Evolutionary conservation across 306 rosid genomes (phyloP), one percentile per base, ranked within the genome.

Genomic region (Lathyrus sativus): DNA sequence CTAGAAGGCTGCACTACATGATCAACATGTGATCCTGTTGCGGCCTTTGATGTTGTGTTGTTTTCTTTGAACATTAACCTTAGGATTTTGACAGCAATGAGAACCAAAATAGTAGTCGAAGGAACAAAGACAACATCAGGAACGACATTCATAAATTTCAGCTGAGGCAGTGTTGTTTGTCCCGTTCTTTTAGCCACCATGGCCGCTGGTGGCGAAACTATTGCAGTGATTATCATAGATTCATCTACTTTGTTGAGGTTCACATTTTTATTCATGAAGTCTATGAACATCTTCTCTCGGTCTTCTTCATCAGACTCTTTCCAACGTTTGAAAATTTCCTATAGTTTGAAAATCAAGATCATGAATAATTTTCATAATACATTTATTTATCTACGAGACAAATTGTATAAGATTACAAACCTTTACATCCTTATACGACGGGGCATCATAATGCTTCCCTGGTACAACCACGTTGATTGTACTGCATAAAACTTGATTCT

Each of bases 61-160:
- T 44, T 65, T 31, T 14, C 61, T 64, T 24, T 51, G 70, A 85
- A 62, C 64, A 74, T 13, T 62, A 77, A 74, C 50, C 66, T 74
- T 53, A 80, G 43, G 61, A 85, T 18, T 85, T 75, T 86, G 31
- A 78, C 81, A 31, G 78, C 74, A n/a, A 75, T 9, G 26, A 91
- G 82, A 43, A 86, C 80, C 71, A 85, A 13, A 50, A 86, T 65
- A 0, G 97, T 91, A 5, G 74, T 83, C 0, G 86, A 62, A 5
- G 96, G 92, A 26, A 88, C 91, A 61, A 91, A 88, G 3, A 91
- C 2, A 58, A 82, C 85, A 54, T 86, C 96, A 9, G 96, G 97
- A 11, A 88, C 63, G 50, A 53, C 29, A 66, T 88, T 88, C 65
- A 88, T 76, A 7, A 80, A 29, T 54, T 78, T 79, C 3, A 87